These are phyloP conservation scores for Alisma plantagoaquatica DNA, from an alignment of 106 monocot genomes.

Conservation along the genomic window DNA sequence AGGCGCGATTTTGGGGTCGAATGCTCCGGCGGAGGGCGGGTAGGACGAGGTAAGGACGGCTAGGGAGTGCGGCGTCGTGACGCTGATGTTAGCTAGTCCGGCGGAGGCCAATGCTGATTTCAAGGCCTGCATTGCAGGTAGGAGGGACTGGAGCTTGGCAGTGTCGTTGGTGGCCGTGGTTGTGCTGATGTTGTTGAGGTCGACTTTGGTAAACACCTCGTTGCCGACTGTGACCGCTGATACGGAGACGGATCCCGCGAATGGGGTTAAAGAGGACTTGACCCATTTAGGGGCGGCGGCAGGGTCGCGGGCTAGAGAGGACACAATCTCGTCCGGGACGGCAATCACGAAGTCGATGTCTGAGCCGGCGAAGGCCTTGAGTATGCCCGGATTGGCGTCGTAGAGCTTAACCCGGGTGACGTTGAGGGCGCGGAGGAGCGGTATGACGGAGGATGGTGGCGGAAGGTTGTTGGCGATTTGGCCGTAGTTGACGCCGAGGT, in stretches of 20 bases:
- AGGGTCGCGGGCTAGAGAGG: constrained; percentile 5
- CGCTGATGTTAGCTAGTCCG: not conserved
- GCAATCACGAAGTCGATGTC: constrained; percentile 15
- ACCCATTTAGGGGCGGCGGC: constrained; percentile 11
- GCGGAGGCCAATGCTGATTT: constrained; percentile 6
- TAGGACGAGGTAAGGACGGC: constrained; percentile 15
- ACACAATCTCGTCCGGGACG: constrained; percentile 9
- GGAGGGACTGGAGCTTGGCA: too few species aligned
- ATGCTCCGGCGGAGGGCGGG: constrained; percentile 15
- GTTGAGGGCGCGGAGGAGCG: constrained; percentile 22
- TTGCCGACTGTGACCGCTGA: constrained; percentile 25
- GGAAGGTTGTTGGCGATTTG: constrained; percentile 25
- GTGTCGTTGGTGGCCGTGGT: too few species aligned
- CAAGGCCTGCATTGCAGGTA: constrained; percentile 21
- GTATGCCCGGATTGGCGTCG: constrained; percentile 17
- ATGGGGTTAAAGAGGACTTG: constrained; percentile 8
- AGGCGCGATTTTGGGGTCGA: constrained; percentile 4
- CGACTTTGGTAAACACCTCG: constrained; percentile 22
- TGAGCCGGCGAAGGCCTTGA: constrained; percentile 20
- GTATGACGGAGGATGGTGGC: not conserved
- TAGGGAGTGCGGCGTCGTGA: constrained; percentile 22
- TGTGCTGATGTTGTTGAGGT: constrained; percentile 8
- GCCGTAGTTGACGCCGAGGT: constrained; percentile 28
- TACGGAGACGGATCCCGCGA: constrained; percentile 6
- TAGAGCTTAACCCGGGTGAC: constrained; percentile 20